Conservation (phyloP, 257 asterid genomes). For the Penstemon davidsonii region DNA sequence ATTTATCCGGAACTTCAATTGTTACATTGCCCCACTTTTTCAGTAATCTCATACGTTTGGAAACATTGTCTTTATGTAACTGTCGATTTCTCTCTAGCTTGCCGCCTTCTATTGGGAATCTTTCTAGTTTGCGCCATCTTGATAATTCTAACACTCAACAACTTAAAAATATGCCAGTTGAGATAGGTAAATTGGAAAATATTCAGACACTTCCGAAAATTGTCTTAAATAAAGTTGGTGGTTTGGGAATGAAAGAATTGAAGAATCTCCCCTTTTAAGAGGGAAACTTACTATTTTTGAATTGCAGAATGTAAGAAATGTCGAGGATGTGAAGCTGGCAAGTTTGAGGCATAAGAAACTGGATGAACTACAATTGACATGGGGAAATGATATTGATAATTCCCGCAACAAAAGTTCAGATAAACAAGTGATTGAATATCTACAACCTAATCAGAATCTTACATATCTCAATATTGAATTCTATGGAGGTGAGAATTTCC, state of each 20-base stretch:
- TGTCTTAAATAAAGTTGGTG: constrained; percentile 46
- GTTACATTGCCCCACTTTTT: constrained; percentile 41
- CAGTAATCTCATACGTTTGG: constrained; percentile 42
- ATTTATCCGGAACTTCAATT: constrained; percentile 54
- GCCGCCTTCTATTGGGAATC: constrained; percentile 55
- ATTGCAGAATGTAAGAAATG: constrained; percentile 54
- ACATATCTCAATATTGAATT: constrained; percentile 47
- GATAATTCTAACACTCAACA: constrained; percentile 57
- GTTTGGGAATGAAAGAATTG: constrained; percentile 49
- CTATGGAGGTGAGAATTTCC: constrained; percentile 47
- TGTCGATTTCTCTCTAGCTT: constrained; percentile 53
- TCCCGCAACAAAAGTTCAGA: constrained; percentile 33
- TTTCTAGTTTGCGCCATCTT: constrained; percentile 56
- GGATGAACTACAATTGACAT: constrained; percentile 50
- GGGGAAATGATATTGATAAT: constrained; percentile 46
- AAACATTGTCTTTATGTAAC: constrained; percentile 51
- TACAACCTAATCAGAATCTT: constrained; percentile 53
- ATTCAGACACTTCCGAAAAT: constrained; percentile 59
- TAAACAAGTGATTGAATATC: constrained; percentile 48
- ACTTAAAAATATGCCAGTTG: constrained; percentile 55
- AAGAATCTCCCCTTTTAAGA: constrained; percentile 39
- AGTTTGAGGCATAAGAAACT: constrained; percentile 41
- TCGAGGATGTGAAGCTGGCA: constrained; percentile 59
- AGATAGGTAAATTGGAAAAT: constrained; percentile 44
- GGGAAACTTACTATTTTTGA: constrained; percentile 57